Conservation (phyloP, 73 alveolate genomes). For the Paramecium sonneborni region DNA sequence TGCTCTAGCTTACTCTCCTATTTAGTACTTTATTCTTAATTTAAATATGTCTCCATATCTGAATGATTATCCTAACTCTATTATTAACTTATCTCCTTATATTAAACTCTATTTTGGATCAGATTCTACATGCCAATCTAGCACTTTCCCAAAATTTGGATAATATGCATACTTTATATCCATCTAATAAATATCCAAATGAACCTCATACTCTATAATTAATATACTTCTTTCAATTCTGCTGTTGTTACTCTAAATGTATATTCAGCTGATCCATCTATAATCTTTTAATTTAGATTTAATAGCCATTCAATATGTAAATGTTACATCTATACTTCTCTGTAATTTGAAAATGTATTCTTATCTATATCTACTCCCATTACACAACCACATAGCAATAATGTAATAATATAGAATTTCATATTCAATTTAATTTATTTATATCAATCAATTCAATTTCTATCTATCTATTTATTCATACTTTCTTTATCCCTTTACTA, state of each 20-base stretch:
- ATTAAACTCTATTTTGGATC: background rate
- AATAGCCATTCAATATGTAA: slow-evolving; percentile 52
- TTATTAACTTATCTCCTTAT: slow-evolving; percentile 17
- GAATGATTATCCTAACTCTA: background rate
- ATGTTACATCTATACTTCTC: background rate
- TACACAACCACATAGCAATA: background rate
- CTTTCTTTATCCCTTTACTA: no score
- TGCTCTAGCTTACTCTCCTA: slow-evolving; percentile 71
- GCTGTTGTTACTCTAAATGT: background rate
- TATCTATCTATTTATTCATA: no score
- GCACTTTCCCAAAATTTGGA: background rate
- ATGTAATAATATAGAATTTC: background rate
- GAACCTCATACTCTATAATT: background rate
- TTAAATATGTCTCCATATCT: background rate
- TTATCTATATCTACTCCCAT: slow-evolving; percentile 20
- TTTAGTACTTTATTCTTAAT: background rate
- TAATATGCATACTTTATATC: background rate
- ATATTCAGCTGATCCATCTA: slow-evolving; percentile 2
- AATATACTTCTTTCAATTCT: background rate
- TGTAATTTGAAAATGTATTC: slow-evolving; percentile 25
- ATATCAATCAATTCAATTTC: background rate
- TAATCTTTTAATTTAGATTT: background rate
- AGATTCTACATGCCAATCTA: background rate
- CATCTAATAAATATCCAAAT: slow-evolving; percentile 14
- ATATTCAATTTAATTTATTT: background rate